Evolutionary conservation across 1,284 basidiomycete species (phyloP).

Genomic region (Ustilago tritici): DNA sequence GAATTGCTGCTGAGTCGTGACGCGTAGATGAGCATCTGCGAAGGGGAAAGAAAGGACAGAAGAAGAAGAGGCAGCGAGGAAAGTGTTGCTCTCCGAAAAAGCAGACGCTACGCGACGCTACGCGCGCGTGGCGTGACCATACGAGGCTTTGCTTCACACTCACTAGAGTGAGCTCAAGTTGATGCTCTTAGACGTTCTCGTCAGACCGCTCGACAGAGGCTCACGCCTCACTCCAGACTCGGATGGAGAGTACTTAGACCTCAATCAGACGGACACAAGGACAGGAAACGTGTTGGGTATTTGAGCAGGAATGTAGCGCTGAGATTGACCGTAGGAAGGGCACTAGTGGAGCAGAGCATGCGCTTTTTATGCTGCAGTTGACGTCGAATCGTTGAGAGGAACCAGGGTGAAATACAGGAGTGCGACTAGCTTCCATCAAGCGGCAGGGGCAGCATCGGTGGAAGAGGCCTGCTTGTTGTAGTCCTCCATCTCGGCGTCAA

Average conservation of each 20-base stretch:
- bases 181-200: not conserved
- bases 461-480: slow-evolving; percentile 59
- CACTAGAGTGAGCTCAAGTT: not conserved
- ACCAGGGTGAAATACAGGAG: not conserved
- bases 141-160: not conserved
- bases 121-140: slow-evolving; percentile 1
- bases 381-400: not conserved
- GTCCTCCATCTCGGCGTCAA: slow-evolving; percentile 76
- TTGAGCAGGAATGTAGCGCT: not conserved
- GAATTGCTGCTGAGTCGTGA: slow-evolving; percentile 19
- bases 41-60: slow-evolving; percentile 5
- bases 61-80: not conserved
- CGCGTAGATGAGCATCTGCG: slow-evolving; percentile 20
- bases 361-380: not conserved
- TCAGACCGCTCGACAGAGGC: not conserved
- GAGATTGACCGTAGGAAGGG: slow-evolving; percentile 2
- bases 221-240: not conserved
- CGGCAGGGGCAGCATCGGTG: slow-evolving; percentile 43
- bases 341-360: not conserved
- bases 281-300: not conserved
- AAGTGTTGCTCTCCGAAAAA: slow-evolving; percentile 2
- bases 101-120: not conserved
- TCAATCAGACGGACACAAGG: no score
- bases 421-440: slow-evolving; percentile 10
- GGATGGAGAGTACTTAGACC: not conserved